Evolutionary conservation across 257 asterid genomes (phyloP), one percentile per base, ranked within the genome.

Genomic region (Nyctanthes arbortristis): DNA sequence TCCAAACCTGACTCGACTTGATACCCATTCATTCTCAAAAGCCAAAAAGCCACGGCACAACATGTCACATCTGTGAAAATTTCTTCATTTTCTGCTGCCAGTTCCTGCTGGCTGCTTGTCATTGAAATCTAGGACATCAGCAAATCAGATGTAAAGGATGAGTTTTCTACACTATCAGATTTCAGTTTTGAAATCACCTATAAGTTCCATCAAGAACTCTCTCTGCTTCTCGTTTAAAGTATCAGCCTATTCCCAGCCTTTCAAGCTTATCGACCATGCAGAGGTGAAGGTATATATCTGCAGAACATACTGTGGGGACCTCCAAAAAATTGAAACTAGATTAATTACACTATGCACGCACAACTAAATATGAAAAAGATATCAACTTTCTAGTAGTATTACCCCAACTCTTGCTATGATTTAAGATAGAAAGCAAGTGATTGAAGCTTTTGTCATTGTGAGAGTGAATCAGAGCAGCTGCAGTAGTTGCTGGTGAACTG

Each of bases 401-500:
- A 77, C 81, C 86, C 49, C 61, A 70, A 61, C 32, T 33, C 2
- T 66, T 35, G 72, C 14, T 69, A 11, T 8, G 6, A 27, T 61
- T 4, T 14, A 81, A 68, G 36, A 45, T 39, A 0, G 84, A 75
- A 29, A 1, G 3, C 52, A 83, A 20, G n/a, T n/a, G n/a, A n/a
- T 75, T 12, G 14, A 30, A 72, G 70, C 84, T 71, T 20, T 75
- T 70, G 10, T 69, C 7, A 14, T 83, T 76, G 1, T 63, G 78
- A 29, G 22, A 39, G 49, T 75, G 82, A 63, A 80, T 70, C 28
- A 73, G 32, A 54, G 88, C 82, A 47, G 84, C 82, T 22, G 88
- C 84, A 5, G 80, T 83, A 22, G 88, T 78, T 6, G 84, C 82
- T 7, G 88, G 85, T 24, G 88, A 83, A 40, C 77, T 73, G 63